A percentile compares a stretch with the other conserved stretches of the same genome.
Evolutionary conservation across 2,329 filamentous ascomycete genomes (phyloP).

Genomic region (Fusarium sp.): DNA sequence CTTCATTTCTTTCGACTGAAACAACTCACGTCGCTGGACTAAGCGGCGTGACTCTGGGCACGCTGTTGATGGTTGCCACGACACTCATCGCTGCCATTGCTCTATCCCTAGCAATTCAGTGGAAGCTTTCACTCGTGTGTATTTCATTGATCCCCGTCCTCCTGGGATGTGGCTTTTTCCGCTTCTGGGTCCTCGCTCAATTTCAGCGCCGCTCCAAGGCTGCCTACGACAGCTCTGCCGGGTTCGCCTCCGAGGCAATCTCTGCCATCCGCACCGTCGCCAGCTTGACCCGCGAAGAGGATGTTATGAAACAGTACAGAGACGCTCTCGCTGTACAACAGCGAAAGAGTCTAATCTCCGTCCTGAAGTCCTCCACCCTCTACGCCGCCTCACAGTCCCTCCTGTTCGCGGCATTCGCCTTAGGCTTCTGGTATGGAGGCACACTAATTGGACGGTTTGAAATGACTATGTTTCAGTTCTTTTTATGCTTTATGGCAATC

Average conservation of each 20-base stretch:
- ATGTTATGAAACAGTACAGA: conserved; percentile 80
- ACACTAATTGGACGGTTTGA: conserved; percentile 76
- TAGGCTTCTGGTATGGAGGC: too few relatives aligned
- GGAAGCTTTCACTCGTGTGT: conserved; percentile 89
- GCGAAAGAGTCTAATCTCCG: conserved; percentile 73
- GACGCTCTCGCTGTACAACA: conserved; percentile 73
- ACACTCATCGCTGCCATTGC: conserved; percentile 81
- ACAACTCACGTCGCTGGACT: conserved; percentile 90
- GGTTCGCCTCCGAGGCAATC: conserved; percentile 92
- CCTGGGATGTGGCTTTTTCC: conserved; percentile 83
- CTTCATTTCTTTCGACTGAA: conserved; percentile 88
- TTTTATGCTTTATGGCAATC: conserved; percentile 86
- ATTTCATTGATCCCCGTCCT: conserved; percentile 81
- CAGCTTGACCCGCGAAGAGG: conserved; percentile 84
- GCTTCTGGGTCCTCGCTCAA: conserved; percentile 83
- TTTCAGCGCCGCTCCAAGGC: conserved; percentile 83
- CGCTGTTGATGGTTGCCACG: conserved; percentile 81
- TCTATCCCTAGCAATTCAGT: conserved; percentile 79
- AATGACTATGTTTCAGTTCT: conserved; percentile 87
- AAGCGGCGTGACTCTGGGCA: conserved; percentile 87
- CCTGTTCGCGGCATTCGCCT: too few relatives aligned
- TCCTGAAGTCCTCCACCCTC: conserved; percentile 79
- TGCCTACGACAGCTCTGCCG: conserved; percentile 83
- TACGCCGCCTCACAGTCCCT: conserved; percentile 89
- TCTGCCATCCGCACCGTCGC: conserved; percentile 94